A percentile compares a stretch with the other conserved stretches of the same genome.
Conservation (phyloP, 2,329 filamentous ascomycete genomes). For the Emydomyces testavorans region DNA sequence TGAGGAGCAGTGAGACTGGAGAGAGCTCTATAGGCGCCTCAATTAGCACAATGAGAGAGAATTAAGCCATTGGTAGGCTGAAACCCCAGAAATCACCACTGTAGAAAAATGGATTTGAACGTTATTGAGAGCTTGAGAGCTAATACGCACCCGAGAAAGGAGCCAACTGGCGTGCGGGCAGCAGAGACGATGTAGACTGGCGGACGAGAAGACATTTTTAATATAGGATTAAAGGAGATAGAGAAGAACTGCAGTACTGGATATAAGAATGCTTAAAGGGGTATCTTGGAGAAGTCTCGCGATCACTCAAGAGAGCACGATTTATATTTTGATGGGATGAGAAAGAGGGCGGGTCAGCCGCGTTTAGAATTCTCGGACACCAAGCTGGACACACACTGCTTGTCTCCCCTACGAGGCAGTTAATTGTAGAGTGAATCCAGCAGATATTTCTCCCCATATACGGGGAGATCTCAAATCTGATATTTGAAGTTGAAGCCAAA, state of each 20-base stretch:
- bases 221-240: background rate
- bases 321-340: constrained; percentile 2
- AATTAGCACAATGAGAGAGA: background rate
- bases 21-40: constrained; percentile 54
- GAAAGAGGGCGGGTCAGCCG: too few species aligned
- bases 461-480: constrained; percentile 3
- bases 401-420: too few species aligned
- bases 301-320: background rate
- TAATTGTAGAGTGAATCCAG: too few species aligned
- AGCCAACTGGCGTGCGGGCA: constrained; percentile 80
- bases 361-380: too few species aligned
- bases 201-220: constrained; percentile 49
- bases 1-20: constrained; percentile 76
- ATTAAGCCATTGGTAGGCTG: background rate
- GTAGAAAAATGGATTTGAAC: too few species aligned
- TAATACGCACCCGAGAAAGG: constrained; percentile 80
- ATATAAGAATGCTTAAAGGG: background rate
- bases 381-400: too few species aligned
- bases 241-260: background rate
- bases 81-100: too few species aligned
- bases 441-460: too few species aligned
- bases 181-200: constrained; percentile 93
- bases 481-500: background rate
- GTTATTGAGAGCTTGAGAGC: background rate
- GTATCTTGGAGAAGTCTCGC: background rate